These are phyloP conservation scores for Striga hermonthica DNA, from an alignment of 305 asterid species.

Conservation along the genomic window DNA sequence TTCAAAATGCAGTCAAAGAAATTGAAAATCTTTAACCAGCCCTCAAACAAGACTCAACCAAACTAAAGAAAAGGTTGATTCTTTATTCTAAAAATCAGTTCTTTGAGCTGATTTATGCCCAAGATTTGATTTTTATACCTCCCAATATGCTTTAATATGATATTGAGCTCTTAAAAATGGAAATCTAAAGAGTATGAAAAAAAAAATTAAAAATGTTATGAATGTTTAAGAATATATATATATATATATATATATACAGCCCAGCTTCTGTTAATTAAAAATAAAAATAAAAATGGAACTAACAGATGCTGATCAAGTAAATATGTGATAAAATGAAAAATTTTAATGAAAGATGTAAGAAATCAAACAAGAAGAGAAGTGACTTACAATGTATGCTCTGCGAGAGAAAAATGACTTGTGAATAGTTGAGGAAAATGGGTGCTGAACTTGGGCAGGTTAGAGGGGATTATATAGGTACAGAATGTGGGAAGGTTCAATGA, in stretches of 20 bases:
- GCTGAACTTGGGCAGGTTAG: constrained; percentile 1
- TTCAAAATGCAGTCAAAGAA: constrained; percentile 23
- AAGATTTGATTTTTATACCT: neutral
- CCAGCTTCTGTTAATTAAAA: constrained; percentile 33
- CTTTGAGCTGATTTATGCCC: neutral
- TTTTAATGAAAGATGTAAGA: constrained; percentile 6
- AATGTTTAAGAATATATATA: neutral
- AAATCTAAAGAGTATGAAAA: neutral
- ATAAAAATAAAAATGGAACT: constrained; percentile 36
- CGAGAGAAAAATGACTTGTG: constrained; percentile 14
- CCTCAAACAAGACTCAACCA: neutral
- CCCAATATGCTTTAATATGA: constrained; percentile 39
- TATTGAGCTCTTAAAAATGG: constrained; percentile 33
- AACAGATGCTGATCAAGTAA: constrained; percentile 26
- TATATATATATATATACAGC: constrained; percentile 34
- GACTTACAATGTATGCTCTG: constrained; percentile 41
- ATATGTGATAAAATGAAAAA: neutral
- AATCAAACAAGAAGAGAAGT: constrained; percentile 2
- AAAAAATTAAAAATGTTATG: too few relatives aligned
- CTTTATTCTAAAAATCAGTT: neutral
- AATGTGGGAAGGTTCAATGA: constrained; percentile 30
- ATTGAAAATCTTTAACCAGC: neutral
- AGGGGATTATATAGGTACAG: constrained; percentile 40
- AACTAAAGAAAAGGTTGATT: too few relatives aligned
- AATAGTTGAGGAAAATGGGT: neutral